A percentile compares a stretch with the other conserved stretches of the same genome.
phyloP scores from a whole-genome alignment of 148 eudicot genomes.

The Pharnaceum exiguum region DNA sequence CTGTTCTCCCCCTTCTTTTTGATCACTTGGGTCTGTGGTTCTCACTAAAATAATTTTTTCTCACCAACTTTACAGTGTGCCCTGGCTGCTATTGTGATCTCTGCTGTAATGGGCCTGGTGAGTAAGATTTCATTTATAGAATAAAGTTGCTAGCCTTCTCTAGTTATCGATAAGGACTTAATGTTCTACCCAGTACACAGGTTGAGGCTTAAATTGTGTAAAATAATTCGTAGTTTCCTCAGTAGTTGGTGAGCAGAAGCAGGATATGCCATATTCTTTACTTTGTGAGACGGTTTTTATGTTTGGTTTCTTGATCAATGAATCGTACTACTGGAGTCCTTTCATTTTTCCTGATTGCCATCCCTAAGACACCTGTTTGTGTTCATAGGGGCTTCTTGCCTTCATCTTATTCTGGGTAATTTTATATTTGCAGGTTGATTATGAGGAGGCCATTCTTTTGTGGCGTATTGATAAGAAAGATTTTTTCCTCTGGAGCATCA shows the following conservation, averaged over 20 bases:
- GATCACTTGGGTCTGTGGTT: conserved; percentile 10
- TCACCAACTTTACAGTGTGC: conserved; percentile 62
- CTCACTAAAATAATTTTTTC: conserved; percentile 21
- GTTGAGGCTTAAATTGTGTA: not conserved
- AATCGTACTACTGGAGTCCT: not conserved
- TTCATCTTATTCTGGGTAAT: not conserved
- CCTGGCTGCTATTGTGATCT: conserved; percentile 95
- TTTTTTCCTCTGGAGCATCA: conserved; percentile 82
- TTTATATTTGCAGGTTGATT: conserved; percentile 72
- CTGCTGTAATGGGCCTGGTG: conserved; percentile 99
- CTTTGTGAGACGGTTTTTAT: no score
- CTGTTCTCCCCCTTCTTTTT: not conserved
- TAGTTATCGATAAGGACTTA: not conserved
- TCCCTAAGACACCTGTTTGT: not conserved
- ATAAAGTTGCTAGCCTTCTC: not conserved
- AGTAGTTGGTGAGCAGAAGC: no score
- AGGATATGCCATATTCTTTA: no score
- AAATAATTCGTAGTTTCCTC: no score
- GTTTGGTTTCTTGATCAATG: no score
- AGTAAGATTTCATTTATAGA: conserved; percentile 27
- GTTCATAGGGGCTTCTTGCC: not conserved
- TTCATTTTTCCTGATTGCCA: not conserved
- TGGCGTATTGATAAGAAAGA: conserved; percentile 94
- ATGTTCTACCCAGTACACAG: not conserved
- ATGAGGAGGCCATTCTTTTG: conserved; percentile 73